Evolutionary conservation across 148 eudicot genomes (phyloP).

Genomic region (Arctostaphylos glauca): DNA sequence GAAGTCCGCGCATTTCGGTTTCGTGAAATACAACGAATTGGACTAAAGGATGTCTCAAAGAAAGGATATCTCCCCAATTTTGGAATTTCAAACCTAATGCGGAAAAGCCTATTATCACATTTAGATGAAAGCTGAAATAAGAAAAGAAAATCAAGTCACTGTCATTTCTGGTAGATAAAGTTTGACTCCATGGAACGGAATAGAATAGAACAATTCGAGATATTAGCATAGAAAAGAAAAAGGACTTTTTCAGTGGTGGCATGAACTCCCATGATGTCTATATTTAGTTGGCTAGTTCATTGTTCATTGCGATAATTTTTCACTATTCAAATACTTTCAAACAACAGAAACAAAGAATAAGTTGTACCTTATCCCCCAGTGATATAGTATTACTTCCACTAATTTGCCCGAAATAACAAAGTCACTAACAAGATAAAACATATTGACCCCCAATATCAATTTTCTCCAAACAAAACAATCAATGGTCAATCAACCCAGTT

Average conservation of each 20-base stretch:
- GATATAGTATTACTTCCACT: neutral
- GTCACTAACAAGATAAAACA: neutral
- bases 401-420: neutral
- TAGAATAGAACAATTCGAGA: neutral
- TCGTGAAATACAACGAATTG: slow-evolving; percentile 70
- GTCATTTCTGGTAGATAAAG: neutral
- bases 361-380: neutral
- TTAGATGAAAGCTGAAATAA: slow-evolving; percentile 72
- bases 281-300: neutral
- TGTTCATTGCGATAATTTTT: neutral
- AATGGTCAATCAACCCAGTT: neutral
- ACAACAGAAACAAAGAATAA: neutral
- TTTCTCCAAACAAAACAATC: neutral
- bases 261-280: neutral
- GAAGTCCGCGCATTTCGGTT: slow-evolving; percentile 40
- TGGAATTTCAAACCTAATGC: slow-evolving; percentile 51
- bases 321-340: neutral
- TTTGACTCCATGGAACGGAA: neutral
- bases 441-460: neutral
- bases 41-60: slow-evolving; percentile 48
- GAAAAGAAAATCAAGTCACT: slow-evolving; percentile 16
- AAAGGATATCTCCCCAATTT: slow-evolving; percentile 52
- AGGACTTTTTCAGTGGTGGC: neutral
- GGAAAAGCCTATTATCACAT: slow-evolving; percentile 73
- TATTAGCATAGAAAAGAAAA: neutral